Percentiles rank a stretch among this genome's conserved stretches.
These are phyloP conservation scores for Theileria parva DNA, from an alignment of 169 alveolate genomes.

Conservation along the genomic window DNA sequence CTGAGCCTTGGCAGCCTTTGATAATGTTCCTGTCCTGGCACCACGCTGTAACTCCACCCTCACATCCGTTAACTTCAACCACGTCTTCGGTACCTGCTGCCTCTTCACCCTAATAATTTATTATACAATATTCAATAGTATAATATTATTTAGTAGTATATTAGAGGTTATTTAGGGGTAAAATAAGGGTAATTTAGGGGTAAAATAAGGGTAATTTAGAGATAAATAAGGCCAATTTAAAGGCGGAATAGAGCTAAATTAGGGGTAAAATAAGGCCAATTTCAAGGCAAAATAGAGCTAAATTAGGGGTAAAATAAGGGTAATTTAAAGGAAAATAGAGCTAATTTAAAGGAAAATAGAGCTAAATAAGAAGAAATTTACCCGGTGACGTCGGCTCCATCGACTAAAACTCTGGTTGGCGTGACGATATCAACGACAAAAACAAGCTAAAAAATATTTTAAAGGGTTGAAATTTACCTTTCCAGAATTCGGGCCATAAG, in stretches of 20 bases:
- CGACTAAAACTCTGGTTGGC: constrained; percentile 85
- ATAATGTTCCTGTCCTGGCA: constrained; percentile 82
- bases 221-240: not conserved
- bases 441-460: constrained; percentile 74
- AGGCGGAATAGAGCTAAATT: not conserved
- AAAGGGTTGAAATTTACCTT: constrained; percentile 70
- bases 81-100: constrained; percentile 85
- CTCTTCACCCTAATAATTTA: constrained; percentile 74
- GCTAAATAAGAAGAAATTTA: constrained; percentile 23
- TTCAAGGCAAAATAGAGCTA: not conserved
- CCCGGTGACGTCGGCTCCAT: constrained; percentile 88
- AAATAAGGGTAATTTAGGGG: no score
- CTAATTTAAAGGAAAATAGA: not conserved
- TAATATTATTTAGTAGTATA: no score
- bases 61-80: constrained; percentile 85
- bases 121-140: no score
- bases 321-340: not conserved
- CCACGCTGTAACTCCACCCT: constrained; percentile 86
- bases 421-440: constrained; percentile 87
- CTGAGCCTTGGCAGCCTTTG: constrained; percentile 75
- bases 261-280: not conserved
- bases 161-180: no score
- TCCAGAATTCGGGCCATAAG: constrained; percentile 91
- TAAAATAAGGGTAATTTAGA: no score
- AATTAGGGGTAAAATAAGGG: not conserved